Percentiles rank a stretch among this genome's conserved stretches.
These are phyloP conservation scores for Filobasidium uniguttulatum DNA, from an alignment of 1,284 basidiomycete species.

Conservation along the genomic window DNA sequence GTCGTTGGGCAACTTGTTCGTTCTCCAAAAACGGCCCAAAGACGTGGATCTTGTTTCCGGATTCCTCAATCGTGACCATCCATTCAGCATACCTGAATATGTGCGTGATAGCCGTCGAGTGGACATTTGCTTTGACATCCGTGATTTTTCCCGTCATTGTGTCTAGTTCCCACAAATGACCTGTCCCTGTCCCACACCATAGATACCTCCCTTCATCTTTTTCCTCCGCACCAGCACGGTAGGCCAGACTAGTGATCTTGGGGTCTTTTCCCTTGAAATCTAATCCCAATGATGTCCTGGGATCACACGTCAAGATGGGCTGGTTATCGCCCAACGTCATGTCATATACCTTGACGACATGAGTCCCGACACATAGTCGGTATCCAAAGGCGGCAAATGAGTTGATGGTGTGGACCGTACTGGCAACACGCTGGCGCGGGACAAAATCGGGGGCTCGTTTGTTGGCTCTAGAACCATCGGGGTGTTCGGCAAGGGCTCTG, in stretches of 20 bases:
- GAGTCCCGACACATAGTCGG: slow-evolving; percentile 48
- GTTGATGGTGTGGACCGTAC: slow-evolving; percentile 36
- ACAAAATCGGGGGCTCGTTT: slow-evolving; percentile 52
- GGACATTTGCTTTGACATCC: slow-evolving; percentile 48
- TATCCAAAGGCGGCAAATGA: slow-evolving; percentile 50
- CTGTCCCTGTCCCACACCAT: slow-evolving; percentile 82
- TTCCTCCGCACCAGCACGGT: slow-evolving; percentile 46
- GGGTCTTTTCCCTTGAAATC: slow-evolving; percentile 49
- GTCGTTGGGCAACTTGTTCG: slow-evolving; percentile 24
- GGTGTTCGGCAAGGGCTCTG: slow-evolving; percentile 48
- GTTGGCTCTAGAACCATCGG: slow-evolving; percentile 67
- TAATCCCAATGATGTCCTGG: slow-evolving; percentile 44
- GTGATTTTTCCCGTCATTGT: slow-evolving; percentile 47
- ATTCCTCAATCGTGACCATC: slow-evolving; percentile 70
- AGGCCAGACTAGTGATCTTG: slow-evolving; percentile 61
- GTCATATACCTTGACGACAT: slow-evolving; percentile 49
- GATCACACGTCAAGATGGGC: slow-evolving; percentile 45
- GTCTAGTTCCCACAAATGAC: slow-evolving; percentile 69
- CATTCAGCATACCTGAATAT: slow-evolving; percentile 54
- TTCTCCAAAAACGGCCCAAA: slow-evolving; percentile 43
- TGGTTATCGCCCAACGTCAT: slow-evolving; percentile 25
- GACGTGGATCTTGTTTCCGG: slow-evolving; percentile 63
- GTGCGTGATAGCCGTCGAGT: slow-evolving; percentile 51
- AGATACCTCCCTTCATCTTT: slow-evolving; percentile 42
- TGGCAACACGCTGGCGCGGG: slow-evolving; percentile 27